Evolutionary conservation across 179 eudicot species (phyloP), one percentile per base, ranked within the genome.

Genomic region (Nepenthes alata): DNA sequence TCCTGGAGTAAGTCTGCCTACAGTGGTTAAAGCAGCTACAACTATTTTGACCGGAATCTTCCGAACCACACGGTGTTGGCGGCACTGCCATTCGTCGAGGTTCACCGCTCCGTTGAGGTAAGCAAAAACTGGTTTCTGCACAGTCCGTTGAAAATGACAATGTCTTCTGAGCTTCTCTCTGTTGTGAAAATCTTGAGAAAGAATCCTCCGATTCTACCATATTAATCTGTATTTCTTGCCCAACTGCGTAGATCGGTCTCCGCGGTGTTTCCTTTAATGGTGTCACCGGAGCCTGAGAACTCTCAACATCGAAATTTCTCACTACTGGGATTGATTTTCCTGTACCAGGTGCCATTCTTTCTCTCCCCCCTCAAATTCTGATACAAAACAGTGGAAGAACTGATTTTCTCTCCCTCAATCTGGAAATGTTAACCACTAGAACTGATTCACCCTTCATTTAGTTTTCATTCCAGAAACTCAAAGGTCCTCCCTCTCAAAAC

Each of bases 291-390:
- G 71, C 73, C 74, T 73, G 54, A 12, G 68, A n/a, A 2, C 64
- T 65, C 36, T 70, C 57, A 62, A 62, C 41, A 5, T 58, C 58
- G 61, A 67, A 70, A 11, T 68, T 65, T 54, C 53, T 65, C 9
- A 77, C 62, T 13, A 25, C 64, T 4, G 75, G 75, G 53, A 65
- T 59, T 58, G 78, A 59, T 68, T 61, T 78, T 53, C 10, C 45
- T 41, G 6, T 61, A 6, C 66, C 66, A 74, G 64, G 66, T 72
- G 69, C 76, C 79, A 78, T 78, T 14, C 48, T 68, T 60, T 62
- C n/a, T 5, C 11, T 5, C 65, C n/a, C 6, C 11, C 1, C n/a
- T 15, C 15, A 41, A 7, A 41, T 41, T 4, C 45, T 41, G 6
- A 41, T 41, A 41, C 5, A 41, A 41, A 7, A 41, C 45, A 41